Evolutionary conservation across 2,329 filamentous ascomycete genomes (phyloP), one percentile per base, ranked within the genome.

Genomic region (Mycosphaerella sp.): DNA sequence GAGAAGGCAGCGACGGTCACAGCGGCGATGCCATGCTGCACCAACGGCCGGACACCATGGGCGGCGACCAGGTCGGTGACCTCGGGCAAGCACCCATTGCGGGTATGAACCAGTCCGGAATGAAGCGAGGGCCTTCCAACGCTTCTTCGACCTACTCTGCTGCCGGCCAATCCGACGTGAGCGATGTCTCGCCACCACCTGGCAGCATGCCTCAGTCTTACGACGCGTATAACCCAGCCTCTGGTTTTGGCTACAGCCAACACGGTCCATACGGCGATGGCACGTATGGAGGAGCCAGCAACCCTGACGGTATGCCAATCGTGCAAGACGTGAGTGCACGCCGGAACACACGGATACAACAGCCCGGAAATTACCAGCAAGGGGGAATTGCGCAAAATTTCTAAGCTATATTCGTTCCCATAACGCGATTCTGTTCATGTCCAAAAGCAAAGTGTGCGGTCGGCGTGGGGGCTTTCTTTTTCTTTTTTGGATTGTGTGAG

Each of bases 321-420:
- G 96, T 98, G 60, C 83, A 91, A 53, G 93, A 98, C 70, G 93
- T 97, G 61, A 86, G 87, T 59, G 93, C 93, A 29, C 80, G 93
- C 63, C 83, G 93, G 61, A 96, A 96, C 74, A 96, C 93, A 10
- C 83, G 91, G 58, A 97, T 98, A 66, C 91, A 97, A 74, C 95
- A 86, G 69, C 86, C 89, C 2, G 82, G 87, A 43, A 87, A 88
- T 66, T 91, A 92, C 9, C 89, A 95, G 68, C 90, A 95, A 75
- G 83, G 82, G 34, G 93, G 93, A 55, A 96, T 98, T 66, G 88
- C 93, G 32, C 93, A 97, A 73, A 98, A 98, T 72, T 98, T 98
- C 66, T 97, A 9, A 38, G 34, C 34, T 10, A 5, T 59, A 48
- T 45, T 47, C 21, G 23, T 4, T 4, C 21, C 21, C 21, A 29